A percentile compares a stretch with the other conserved stretches of the same genome.
phyloP scores from a whole-genome alignment of 1,284 basidiomycete genomes.

The Ustilago nuda region DNA sequence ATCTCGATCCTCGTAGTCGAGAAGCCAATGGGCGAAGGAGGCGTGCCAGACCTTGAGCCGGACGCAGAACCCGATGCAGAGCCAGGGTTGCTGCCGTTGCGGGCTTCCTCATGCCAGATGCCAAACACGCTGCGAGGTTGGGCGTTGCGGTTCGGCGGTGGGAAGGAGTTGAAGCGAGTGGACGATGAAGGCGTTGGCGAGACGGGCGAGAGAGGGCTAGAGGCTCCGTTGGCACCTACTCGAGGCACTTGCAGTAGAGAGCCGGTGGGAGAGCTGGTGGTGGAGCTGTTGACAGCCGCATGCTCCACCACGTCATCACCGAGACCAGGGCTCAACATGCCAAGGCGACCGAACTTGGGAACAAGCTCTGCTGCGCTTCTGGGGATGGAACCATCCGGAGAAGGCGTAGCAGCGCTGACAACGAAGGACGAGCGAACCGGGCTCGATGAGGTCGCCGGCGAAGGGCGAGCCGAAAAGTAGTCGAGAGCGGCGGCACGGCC shows the following conservation, averaged over 20 bases:
- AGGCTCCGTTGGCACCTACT: neutral
- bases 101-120: slow-evolving; percentile 36
- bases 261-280: slow-evolving; percentile 37
- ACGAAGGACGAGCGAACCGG: slow-evolving; percentile 41
- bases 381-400: slow-evolving; percentile 48
- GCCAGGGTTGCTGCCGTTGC: slow-evolving; percentile 23
- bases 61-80: slow-evolving; percentile 37
- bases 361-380: slow-evolving; percentile 36
- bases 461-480: slow-evolving; percentile 61
- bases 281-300: slow-evolving; percentile 30
- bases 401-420: slow-evolving; percentile 50
- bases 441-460: slow-evolving; percentile 20
- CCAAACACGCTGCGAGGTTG: slow-evolving; percentile 31
- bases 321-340: slow-evolving; percentile 62
- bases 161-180: slow-evolving; percentile 55
- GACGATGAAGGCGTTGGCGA: slow-evolving; percentile 16
- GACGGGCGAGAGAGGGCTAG: slow-evolving; percentile 10
- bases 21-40: slow-evolving; percentile 38
- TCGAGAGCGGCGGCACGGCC: slow-evolving; percentile 62
- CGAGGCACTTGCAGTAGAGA: slow-evolving; percentile 46
- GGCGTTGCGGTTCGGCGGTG: slow-evolving; percentile 46
- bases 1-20: slow-evolving; percentile 28
- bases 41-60: slow-evolving; percentile 31
- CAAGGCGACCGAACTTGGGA: slow-evolving; percentile 52
- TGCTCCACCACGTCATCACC: slow-evolving; percentile 56